Percentiles rank a stretch among this genome's conserved stretches.
phyloP scores from a whole-genome alignment of 371 early-diverging fungal genomes.

The Zychaea mexicana region DNA sequence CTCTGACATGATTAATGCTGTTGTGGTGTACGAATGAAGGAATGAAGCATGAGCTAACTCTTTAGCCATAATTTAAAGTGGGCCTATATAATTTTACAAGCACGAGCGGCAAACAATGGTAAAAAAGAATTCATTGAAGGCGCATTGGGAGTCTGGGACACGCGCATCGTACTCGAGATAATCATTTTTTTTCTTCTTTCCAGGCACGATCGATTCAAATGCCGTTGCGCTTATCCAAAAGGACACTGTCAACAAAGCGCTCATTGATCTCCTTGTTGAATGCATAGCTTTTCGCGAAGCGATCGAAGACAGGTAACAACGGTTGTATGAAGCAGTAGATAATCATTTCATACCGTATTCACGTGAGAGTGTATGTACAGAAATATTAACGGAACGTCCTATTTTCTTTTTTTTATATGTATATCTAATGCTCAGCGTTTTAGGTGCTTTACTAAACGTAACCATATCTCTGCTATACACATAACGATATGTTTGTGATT shows the following conservation, averaged over 20 bases:
- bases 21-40: too few relatives aligned
- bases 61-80: slow-evolving; percentile 16
- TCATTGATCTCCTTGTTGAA: slow-evolving; percentile 33
- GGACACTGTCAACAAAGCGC: slow-evolving; percentile 31
- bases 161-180: too few relatives aligned
- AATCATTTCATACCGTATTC: too few relatives aligned
- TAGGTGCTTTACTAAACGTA: slow-evolving; percentile 15
- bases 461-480: not conserved
- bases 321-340: too few relatives aligned
- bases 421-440: not conserved
- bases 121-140: too few relatives aligned
- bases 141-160: too few relatives aligned
- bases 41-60: not conserved
- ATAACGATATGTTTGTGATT: too few relatives aligned
- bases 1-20: not conserved
- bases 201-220: not conserved
- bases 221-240: slow-evolving; percentile 8
- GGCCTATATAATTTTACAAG: slow-evolving; percentile 17
- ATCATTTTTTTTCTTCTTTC: not conserved
- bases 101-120: slow-evolving; percentile 18
- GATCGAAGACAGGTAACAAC: slow-evolving; percentile 33
- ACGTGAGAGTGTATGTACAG: too few relatives aligned
- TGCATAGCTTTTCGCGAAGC: slow-evolving; percentile 33
- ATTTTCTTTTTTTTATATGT: too few relatives aligned
- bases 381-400: too few relatives aligned